phyloP scores from a whole-genome alignment of 371 early-diverging fungal genomes.

The Chytridium lagenaria region DNA sequence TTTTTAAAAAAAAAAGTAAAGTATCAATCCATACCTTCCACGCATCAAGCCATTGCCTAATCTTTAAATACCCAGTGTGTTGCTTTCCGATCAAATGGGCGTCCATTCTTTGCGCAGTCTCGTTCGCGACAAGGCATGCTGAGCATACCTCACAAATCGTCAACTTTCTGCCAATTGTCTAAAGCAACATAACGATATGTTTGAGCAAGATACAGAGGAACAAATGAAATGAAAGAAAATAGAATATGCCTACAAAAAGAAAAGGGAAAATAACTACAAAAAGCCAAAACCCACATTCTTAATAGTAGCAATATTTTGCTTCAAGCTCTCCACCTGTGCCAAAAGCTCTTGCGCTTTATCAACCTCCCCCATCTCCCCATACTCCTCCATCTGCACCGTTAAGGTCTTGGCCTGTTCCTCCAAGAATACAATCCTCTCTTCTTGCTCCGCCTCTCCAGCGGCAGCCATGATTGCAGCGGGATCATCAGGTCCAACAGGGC shows the following conservation, averaged over 20 bases:
- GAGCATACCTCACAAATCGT: conserved; percentile 91
- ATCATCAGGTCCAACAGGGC: conserved; percentile 17
- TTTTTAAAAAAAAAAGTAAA: background rate
- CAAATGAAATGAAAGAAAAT: too few relatives aligned
- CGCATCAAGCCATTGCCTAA: conserved; percentile 80
- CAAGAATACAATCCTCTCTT: conserved; percentile 15
- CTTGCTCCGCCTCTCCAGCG: conserved; percentile 13
- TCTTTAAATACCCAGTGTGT: conserved; percentile 84
- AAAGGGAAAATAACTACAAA: background rate
- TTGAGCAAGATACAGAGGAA: too few relatives aligned
- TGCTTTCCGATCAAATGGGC: conserved; percentile 90
- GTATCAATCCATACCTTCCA: conserved; percentile 56
- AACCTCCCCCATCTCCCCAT: conserved; percentile 10
- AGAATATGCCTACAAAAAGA: conserved; percentile 9
- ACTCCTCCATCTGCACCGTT: conserved; percentile 14
- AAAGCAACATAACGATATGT: background rate
- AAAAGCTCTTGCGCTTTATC: conserved; percentile 16
- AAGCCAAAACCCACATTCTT: conserved; percentile 3
- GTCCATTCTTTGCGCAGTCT: conserved; percentile 80
- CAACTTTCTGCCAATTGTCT: conserved; percentile 53
- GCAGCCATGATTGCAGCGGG: conserved; percentile 16
- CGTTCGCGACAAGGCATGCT: conserved; percentile 85
- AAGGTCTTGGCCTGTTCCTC: conserved; percentile 12
- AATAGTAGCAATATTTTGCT: conserved; percentile 18
- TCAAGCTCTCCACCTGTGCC: conserved; percentile 60